phyloP scores from a whole-genome alignment of 1,284 basidiomycete species.

The Ustilago cynodontis region DNA sequence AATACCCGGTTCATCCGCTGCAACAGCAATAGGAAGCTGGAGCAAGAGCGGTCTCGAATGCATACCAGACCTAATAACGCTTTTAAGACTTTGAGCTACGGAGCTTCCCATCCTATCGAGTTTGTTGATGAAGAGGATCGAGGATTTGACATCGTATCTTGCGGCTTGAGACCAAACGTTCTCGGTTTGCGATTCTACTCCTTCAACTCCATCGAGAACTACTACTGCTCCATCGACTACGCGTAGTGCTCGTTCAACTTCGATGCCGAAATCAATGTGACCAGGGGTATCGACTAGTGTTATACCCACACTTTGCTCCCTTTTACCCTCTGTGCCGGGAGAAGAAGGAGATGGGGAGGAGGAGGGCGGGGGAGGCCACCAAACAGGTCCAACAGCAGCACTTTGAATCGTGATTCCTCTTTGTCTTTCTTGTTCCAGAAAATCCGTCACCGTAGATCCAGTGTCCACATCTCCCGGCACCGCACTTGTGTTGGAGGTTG shows the following conservation, averaged over 20 bases:
- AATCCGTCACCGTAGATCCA: slow-evolving; percentile 90
- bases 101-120: slow-evolving; percentile 86
- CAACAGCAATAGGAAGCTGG: slow-evolving; percentile 79
- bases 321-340: neutral
- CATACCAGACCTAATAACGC: slow-evolving; percentile 77
- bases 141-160: slow-evolving; percentile 82
- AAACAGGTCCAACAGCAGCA: slow-evolving; percentile 85
- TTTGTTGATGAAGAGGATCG: slow-evolving; percentile 88
- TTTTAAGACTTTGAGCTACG: slow-evolving; percentile 78
- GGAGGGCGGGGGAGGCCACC: slow-evolving; percentile 74
- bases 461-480: slow-evolving; percentile 83
- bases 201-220: slow-evolving; percentile 88
- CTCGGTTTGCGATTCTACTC: slow-evolving; percentile 88
- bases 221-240: slow-evolving; percentile 90
- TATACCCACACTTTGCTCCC: slow-evolving; percentile 75
- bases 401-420: slow-evolving; percentile 92
- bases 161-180: slow-evolving; percentile 88
- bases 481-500: slow-evolving; percentile 22
- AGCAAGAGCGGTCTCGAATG: slow-evolving; percentile 81
- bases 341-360: no score
- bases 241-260: slow-evolving; percentile 89
- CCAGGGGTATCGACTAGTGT: slow-evolving; percentile 91
- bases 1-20: slow-evolving; percentile 83
- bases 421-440: slow-evolving; percentile 87
- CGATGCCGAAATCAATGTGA: slow-evolving; percentile 93